phyloP scores from a whole-genome alignment of 805 yeast genomes.

The Jamesozyma rosinii region DNA sequence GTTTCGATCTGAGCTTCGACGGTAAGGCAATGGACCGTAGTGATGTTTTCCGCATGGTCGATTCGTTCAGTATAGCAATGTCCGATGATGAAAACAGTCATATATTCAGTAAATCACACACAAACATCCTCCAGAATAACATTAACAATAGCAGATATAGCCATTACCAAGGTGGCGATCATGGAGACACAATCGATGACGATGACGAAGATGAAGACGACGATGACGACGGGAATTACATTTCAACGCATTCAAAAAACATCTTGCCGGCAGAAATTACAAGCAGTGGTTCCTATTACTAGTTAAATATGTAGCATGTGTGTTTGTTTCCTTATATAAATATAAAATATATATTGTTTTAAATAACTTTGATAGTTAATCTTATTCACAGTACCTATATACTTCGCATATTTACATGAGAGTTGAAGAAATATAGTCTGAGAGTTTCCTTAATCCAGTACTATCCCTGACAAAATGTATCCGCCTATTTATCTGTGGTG shows the following conservation, averaged over 20 bases:
- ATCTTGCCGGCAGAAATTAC: slow-evolving; percentile 15
- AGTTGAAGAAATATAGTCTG: no score
- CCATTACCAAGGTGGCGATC: slow-evolving; percentile 1
- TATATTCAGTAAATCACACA: not conserved
- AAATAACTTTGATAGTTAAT: no score
- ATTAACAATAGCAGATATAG: not conserved
- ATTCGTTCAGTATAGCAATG: slow-evolving; percentile 30
- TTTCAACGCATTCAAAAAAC: slow-evolving; percentile 5
- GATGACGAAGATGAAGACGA: not conserved
- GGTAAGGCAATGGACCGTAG: slow-evolving; percentile 39
- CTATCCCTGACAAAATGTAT: no score
- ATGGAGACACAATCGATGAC: slow-evolving; percentile 1
- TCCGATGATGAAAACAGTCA: slow-evolving; percentile 26
- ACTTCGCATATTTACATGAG: no score
- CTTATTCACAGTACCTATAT: no score
- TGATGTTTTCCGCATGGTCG: slow-evolving; percentile 35
- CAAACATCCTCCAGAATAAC: not conserved
- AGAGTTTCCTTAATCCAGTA: no score
- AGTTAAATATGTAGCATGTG: no score
- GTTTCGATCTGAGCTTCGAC: slow-evolving; percentile 37
- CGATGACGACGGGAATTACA: not conserved
- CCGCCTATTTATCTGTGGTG: no score
- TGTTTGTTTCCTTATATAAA: no score
- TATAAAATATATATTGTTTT: no score
- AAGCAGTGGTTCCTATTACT: not conserved